Evolutionary conservation across 192 early-diverging fungal species (phyloP).

Genomic region (Geranomyces variabilis): DNA sequence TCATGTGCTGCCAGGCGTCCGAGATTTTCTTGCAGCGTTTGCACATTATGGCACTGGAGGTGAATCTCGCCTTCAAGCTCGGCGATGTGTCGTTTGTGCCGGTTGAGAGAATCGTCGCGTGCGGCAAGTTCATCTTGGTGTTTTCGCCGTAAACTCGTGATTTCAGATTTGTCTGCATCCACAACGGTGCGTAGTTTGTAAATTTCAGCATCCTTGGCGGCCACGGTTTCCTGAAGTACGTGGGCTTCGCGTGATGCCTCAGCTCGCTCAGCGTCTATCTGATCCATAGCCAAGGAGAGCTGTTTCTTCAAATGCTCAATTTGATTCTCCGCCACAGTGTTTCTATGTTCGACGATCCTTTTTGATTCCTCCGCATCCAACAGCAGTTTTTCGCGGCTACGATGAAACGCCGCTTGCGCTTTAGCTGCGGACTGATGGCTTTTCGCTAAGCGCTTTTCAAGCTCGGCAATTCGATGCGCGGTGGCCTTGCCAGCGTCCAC

Average conservation of each 20-base stretch:
- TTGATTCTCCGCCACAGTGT: slow-evolving; percentile 7
- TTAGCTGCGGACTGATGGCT: slow-evolving; percentile 5
- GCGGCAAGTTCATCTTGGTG: background rate
- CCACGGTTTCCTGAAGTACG: background rate
- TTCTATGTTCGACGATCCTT: background rate
- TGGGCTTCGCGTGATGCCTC: background rate
- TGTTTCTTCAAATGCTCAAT: background rate
- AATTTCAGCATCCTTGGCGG: background rate
- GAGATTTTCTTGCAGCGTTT: slow-evolving; percentile 3
- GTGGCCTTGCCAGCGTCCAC: slow-evolving; percentile 18
- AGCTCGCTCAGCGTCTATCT: background rate
- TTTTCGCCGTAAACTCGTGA: background rate
- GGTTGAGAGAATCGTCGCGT: background rate
- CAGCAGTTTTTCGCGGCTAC: slow-evolving; percentile 9
- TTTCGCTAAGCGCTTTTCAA: slow-evolving; percentile 18
- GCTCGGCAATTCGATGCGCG: slow-evolving; percentile 15
- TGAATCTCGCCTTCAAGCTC: slow-evolving; percentile 4
- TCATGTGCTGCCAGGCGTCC: background rate
- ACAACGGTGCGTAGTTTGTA: background rate
- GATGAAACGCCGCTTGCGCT: slow-evolving; percentile 3
- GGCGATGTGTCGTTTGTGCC: background rate
- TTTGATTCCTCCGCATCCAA: slow-evolving; percentile 21
- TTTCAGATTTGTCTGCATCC: background rate
- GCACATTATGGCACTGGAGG: background rate
- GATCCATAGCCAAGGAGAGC: slow-evolving; percentile 4